phyloP scores from a whole-genome alignment of 805 yeast genomes.

The Schwanniomyces yamadae region DNA sequence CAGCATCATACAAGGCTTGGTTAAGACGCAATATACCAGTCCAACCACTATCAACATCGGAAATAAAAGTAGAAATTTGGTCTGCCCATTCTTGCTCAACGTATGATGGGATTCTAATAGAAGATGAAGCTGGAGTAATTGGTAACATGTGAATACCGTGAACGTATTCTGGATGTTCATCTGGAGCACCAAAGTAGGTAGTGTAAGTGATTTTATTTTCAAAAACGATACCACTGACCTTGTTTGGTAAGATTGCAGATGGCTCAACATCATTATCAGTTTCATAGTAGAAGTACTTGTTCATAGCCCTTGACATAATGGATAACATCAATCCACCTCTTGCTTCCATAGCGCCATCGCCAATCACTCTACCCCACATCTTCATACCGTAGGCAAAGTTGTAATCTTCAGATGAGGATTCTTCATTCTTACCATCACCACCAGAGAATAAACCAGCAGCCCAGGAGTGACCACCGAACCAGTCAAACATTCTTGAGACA shows the following conservation, averaged over 20 bases:
- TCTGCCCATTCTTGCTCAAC: constrained; percentile 64
- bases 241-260: constrained; percentile 50
- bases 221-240: constrained; percentile 69
- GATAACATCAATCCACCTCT: constrained; percentile 64
- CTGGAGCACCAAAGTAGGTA: constrained; percentile 62
- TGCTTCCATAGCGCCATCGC: constrained; percentile 53
- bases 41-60: constrained; percentile 62
- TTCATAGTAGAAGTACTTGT: constrained; percentile 51
- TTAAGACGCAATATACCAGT: constrained; percentile 71
- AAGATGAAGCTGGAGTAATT: constrained; percentile 65
- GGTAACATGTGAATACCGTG: constrained; percentile 82
- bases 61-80: constrained; percentile 45
- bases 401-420: constrained; percentile 72
- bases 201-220: constrained; percentile 73
- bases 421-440: constrained; percentile 77
- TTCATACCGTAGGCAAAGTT: constrained; percentile 69
- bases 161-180: constrained; percentile 50
- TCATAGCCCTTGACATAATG: constrained; percentile 53
- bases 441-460: constrained; percentile 68
- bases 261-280: constrained; percentile 58
- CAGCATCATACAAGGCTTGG: constrained; percentile 72
- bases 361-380: constrained; percentile 63
- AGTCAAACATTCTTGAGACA: constrained; percentile 69
- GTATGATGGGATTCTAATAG: constrained; percentile 52
- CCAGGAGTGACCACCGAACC: constrained; percentile 79